Evolutionary conservation across 345 rosid species (phyloP), one percentile per base, ranked within the genome.

Genomic region (Chamaenerion angustifolium): DNA sequence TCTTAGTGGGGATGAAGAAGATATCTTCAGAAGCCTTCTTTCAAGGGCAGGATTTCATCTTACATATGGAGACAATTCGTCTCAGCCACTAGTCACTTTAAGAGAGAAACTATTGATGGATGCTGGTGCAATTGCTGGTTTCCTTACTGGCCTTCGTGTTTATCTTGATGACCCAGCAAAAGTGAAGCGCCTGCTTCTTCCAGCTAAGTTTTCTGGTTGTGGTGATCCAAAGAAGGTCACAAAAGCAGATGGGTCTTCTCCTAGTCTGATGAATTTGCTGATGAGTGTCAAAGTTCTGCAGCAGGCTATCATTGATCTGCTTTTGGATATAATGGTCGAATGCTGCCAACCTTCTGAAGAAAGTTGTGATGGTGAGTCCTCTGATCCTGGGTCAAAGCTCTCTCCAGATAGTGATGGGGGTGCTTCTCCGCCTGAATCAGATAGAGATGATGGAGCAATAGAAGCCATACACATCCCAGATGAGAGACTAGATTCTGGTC

Each of bases 261-360:
- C 96, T 35, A 88, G 99, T 72, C 74, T 92, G 74, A 92, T 92
- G 86, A 88, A 84, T 79, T 78, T 92, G 79, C 73, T 92, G 64
- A 84, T 92, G 95, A 88, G 96, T 54, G 99, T 84, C 55, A 92
- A 88, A 77, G 97, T 93, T 67, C 68, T 93, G 75, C 99, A 93
- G 81, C 94, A 93, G 74, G 97, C 99, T 50, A 88, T 93, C 58
- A 81, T 93, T 60, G 99, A 88, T 79, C 74, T 93, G 56, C 88
- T 93, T 55, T 64, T 88, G 66, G 97, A 93, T 78, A 93, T 83
- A 60, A 83, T 85, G 95, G 93, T 92, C 27, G 95, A 93, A 75
- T 88, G 97, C 65, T 93, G 99, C 82, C 88, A 85, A 59, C 88
- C 95, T 58, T 81, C 85, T 31, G 37, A 31, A 66, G 94, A 73